Base-by-base conservation (phyloP, 2,329 filamentous ascomycete genomes). In the Scytalidium sp. region DNA sequence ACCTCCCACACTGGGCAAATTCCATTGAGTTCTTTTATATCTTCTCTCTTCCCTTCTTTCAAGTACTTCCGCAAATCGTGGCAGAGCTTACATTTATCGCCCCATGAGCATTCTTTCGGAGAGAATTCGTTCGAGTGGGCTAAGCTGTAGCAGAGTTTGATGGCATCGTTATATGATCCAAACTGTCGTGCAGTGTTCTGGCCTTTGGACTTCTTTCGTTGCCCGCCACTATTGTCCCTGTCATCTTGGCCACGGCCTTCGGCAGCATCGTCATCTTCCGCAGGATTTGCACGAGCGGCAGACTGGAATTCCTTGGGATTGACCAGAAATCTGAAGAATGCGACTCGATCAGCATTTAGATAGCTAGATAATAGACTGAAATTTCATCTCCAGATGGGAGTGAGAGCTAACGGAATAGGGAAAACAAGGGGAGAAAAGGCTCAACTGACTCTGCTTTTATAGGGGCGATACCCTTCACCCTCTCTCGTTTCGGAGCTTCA, bases 51-150 rank as follows among this genome's bases (percentile, higher is more conserved):
- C 53, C 91, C 88, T 50, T 94, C 83, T 25, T 80, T 81, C 44
- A 99, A 73, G 64, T 99, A 99, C 64, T 84, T 85, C 55, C 94
- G 84, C 42, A 99, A 72, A 62, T 97, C 83, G 64, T 99, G 94
- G 60, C 85, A 83, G 57, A 86, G 83, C 57, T 84, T 89, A 74
- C 94, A 99, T 54, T 81, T 83, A 25, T 90, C 85, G 21, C 88
- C 92, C 60, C 85, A 95, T 44, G 74, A 79, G 69, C 94, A 97
- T 21, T 83, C 73, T 55, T 77, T 75, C 0, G 91, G 89, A 3
- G 90, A 92, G 67, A 96, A 96, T 65, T 97, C 93, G 32, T 87
- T 76, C 54, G 75, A 79, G 61, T 83, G 79, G 17, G 81, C 81
- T 53, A 88, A 79, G 47, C 85, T 90, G 60, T 84, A 82, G 70